Conservation (phyloP, 192 early-diverging fungal genomes). For the Coemansia nantahalensis region DNA sequence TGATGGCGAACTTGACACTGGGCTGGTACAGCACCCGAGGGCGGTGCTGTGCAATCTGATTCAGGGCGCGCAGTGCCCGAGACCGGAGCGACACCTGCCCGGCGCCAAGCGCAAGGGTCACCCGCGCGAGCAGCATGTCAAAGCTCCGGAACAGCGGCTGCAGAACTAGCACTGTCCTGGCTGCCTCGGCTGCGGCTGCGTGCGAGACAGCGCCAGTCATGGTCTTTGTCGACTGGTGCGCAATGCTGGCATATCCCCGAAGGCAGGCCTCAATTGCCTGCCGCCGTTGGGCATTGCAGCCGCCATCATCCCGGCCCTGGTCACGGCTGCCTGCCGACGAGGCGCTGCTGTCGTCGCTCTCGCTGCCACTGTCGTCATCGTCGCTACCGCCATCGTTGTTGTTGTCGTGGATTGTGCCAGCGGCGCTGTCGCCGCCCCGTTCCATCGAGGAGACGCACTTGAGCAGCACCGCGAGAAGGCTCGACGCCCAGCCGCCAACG, state of each 20-base stretch:
- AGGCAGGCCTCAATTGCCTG: constrained; percentile 38
- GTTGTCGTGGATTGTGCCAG: not conserved
- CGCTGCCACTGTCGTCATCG: not conserved
- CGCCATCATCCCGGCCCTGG: not conserved
- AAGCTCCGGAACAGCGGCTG: constrained; percentile 67
- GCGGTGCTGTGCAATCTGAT: constrained; percentile 67
- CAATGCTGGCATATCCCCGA: constrained; percentile 28
- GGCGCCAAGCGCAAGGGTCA: constrained; percentile 62
- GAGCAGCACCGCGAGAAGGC: constrained; percentile 31
- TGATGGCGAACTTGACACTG: constrained; percentile 68
- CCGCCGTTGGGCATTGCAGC: constrained; percentile 8
- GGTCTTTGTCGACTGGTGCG: constrained; percentile 37
- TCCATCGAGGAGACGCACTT: constrained; percentile 6
- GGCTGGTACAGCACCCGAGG: constrained; percentile 61
- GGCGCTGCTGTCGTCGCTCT: constrained; percentile 2
- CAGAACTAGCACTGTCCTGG: constrained; percentile 50
- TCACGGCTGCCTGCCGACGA: constrained; percentile 3
- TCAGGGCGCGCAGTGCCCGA: constrained; percentile 77
- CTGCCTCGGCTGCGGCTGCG: constrained; percentile 27
- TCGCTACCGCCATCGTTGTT: not conserved
- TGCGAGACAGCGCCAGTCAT: constrained; percentile 15
- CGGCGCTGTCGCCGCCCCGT: not conserved
- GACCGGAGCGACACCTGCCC: constrained; percentile 69
- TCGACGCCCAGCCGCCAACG: constrained; percentile 37
- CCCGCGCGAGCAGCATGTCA: constrained; percentile 64